Evolutionary conservation across 2,329 filamentous ascomycete genomes (phyloP).

Genomic region (Penicillium sp.): DNA sequence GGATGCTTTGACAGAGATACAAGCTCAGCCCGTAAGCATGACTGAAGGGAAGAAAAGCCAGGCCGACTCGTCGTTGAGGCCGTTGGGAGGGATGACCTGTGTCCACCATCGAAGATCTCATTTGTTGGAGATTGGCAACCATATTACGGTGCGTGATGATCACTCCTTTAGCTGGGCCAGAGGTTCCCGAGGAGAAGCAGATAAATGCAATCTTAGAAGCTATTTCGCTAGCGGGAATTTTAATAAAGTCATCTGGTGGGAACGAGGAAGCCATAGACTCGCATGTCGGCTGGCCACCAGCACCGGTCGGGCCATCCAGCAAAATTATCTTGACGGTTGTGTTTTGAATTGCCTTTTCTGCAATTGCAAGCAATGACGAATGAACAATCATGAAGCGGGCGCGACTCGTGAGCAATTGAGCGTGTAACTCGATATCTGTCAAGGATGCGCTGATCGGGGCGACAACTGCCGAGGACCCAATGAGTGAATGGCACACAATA

Average conservation of each 20-base stretch:
- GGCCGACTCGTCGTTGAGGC: not conserved
- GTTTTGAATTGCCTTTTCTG: not conserved
- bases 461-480: not conserved
- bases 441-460: slow-evolving; percentile 1
- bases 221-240: not conserved
- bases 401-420: not conserved
- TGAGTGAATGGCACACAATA: slow-evolving; percentile 1
- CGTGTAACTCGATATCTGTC: not conserved
- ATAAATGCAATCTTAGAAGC: not conserved
- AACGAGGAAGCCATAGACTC: not conserved
- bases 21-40: not conserved
- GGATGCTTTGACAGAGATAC: not conserved
- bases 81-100: not conserved
- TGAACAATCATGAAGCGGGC: not conserved
- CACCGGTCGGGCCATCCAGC: not conserved
- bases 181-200: not conserved
- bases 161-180: not conserved
- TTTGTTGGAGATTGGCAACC: not conserved
- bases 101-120: not conserved
- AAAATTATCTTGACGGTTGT: not conserved
- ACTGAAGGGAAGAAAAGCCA: not conserved
- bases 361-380: not conserved
- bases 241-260: not conserved
- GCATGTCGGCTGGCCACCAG: not conserved
- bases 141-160: not conserved